Conservation (phyloP, 768 basidiomycete genomes). For the Tulasnella sp. region DNA sequence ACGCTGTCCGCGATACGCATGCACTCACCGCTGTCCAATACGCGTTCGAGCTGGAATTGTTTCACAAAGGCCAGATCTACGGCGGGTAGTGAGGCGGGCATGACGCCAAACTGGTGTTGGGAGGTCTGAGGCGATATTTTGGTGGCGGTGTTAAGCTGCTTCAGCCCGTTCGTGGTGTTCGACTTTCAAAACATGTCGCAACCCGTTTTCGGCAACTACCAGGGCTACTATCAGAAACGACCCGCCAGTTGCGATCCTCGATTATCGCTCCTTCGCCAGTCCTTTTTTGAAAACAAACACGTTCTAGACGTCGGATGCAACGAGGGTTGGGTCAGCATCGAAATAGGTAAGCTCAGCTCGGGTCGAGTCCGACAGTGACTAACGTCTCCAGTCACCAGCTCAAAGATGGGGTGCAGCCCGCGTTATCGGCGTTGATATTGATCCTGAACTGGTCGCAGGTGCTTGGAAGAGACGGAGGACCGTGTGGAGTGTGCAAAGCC, state of each 20-base stretch:
- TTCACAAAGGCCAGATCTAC: slow-evolving; percentile 29
- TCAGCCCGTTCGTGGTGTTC: neutral
- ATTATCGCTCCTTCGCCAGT: slow-evolving; percentile 49
- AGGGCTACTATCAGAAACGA: slow-evolving; percentile 62
- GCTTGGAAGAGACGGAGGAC: slow-evolving; percentile 67
- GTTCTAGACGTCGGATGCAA: slow-evolving; percentile 86
- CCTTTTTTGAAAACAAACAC: slow-evolving; percentile 45
- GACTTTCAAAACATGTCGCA: neutral
- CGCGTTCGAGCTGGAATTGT: slow-evolving; percentile 44
- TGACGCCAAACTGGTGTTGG: neutral
- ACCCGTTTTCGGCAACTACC: slow-evolving; percentile 66
- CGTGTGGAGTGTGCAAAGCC: slow-evolving; percentile 58
- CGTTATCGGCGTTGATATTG: slow-evolving; percentile 81
- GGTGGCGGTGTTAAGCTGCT: neutral
- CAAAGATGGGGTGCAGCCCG: slow-evolving; percentile 54
- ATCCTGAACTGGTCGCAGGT: slow-evolving; percentile 58
- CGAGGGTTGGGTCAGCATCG: slow-evolving; percentile 76
- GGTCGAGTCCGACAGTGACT: neutral
- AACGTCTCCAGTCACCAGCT: slow-evolving; percentile 35
- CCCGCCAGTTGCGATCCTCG: slow-evolving; percentile 54
- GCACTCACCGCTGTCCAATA: slow-evolving; percentile 44
- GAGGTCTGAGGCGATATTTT: neutral
- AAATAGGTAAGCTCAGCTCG: slow-evolving; percentile 52
- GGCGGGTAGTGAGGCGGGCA: neutral
- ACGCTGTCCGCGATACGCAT: neutral